A percentile compares a stretch with the other conserved stretches of the same genome.
These are phyloP conservation scores for Allomyces arbusculus DNA, from an alignment of 192 early-diverging fungal species.

Conservation along the genomic window DNA sequence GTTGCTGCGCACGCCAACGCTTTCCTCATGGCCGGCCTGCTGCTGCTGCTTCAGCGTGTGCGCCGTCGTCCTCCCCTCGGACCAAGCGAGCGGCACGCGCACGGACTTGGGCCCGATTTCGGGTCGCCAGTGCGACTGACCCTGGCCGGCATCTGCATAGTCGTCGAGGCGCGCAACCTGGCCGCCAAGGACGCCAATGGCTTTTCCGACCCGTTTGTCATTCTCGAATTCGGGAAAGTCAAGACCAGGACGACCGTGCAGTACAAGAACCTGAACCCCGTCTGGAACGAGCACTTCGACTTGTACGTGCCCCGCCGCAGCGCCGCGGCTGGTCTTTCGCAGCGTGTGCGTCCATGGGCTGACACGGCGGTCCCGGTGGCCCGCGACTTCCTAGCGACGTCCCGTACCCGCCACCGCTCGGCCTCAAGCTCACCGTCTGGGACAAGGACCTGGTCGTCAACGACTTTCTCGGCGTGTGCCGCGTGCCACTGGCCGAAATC, in stretches of 20 bases:
- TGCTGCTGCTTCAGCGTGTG: too few relatives aligned
- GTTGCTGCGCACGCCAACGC: too few relatives aligned
- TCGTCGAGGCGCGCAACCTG: conserved; percentile 12
- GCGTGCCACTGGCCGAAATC: too few relatives aligned
- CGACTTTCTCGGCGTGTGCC: conserved; percentile 14
- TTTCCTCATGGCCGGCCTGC: too few relatives aligned
- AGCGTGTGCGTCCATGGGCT: too few relatives aligned
- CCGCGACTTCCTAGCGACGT: background rate
- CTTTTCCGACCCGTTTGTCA: conserved; percentile 30
- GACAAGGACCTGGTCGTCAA: conserved; percentile 41
- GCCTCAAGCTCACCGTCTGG: conserved; percentile 34
- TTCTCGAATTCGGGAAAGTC: conserved; percentile 31
- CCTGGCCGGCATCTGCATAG: background rate
- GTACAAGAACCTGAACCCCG: conserved; percentile 38
- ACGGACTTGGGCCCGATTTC: too few relatives aligned
- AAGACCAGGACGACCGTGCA: conserved; percentile 34
- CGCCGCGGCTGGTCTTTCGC: too few relatives aligned
- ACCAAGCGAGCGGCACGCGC: too few relatives aligned
- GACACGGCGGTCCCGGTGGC: too few relatives aligned
- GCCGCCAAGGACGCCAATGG: conserved; percentile 24
- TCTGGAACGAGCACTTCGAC: conserved; percentile 39
- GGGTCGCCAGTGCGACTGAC: too few relatives aligned
- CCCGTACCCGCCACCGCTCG: conserved; percentile 10
- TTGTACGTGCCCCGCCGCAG: conserved; percentile 12
- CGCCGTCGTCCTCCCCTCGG: too few relatives aligned